Percentiles rank a stretch among this genome's conserved stretches.
phyloP scores from a whole-genome alignment of 2,329 filamentous ascomycete species.

The Alternaria ethzedia region DNA sequence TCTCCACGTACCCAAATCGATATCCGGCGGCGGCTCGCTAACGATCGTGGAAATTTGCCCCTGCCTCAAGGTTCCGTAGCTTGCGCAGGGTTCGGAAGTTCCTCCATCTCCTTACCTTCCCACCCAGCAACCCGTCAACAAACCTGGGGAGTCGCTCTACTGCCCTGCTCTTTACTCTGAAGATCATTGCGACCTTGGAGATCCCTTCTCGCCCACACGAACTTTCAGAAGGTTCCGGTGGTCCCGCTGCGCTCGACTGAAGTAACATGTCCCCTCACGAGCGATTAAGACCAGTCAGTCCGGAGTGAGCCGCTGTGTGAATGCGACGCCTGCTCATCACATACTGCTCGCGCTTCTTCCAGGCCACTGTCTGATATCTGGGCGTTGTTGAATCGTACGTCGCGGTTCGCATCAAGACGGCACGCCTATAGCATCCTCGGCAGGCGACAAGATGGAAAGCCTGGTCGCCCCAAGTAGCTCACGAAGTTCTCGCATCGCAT shows the following conservation, averaged over 20 bases:
- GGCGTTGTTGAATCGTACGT: not conserved
- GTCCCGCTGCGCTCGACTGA: not conserved
- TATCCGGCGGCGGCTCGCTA: not conserved
- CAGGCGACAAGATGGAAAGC: not conserved
- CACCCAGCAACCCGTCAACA: not conserved
- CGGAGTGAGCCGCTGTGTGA: not conserved
- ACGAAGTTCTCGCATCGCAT: not conserved
- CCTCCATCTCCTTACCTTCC: not conserved
- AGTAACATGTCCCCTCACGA: not conserved
- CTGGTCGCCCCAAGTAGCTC: not conserved
- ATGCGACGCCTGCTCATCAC: not conserved
- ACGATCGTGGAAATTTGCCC: not conserved
- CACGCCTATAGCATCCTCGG: not conserved
- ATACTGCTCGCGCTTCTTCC: not conserved
- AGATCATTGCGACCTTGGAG: not conserved
- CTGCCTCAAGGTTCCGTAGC: not conserved
- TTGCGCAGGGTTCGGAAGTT: not conserved
- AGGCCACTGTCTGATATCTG: not conserved
- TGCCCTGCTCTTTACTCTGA: not conserved
- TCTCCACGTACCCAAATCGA: not conserved
- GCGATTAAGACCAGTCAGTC: not conserved
- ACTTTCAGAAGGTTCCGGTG: not conserved
- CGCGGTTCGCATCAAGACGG: not conserved
- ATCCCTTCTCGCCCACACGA: not conserved
- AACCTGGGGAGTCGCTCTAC: not conserved